Evolutionary conservation across 2,329 filamentous ascomycete genomes (phyloP).

Genomic region (Graphiopsis chlorocephala): DNA sequence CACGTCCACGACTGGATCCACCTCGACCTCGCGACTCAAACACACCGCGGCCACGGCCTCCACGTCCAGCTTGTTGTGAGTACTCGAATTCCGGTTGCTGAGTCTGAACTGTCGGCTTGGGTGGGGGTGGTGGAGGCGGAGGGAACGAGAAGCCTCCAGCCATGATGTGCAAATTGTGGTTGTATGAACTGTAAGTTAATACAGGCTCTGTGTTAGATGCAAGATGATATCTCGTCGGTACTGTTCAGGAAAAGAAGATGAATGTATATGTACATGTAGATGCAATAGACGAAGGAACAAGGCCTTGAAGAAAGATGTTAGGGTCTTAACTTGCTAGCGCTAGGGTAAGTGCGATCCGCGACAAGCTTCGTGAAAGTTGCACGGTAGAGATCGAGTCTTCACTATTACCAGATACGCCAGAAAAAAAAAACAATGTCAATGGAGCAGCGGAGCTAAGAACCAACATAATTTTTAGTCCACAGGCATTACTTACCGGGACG

Average conservation of each 20-base stretch:
- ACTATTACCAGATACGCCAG: neutral
- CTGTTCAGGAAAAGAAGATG: neutral
- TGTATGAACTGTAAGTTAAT: neutral
- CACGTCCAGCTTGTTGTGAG: slow-evolving; percentile 22
- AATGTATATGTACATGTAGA: neutral
- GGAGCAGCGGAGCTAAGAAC: neutral
- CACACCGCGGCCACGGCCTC: slow-evolving; percentile 30
- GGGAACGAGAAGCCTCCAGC: slow-evolving; percentile 43
- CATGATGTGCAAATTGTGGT: neutral
- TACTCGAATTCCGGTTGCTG: slow-evolving; percentile 22
- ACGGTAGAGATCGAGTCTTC: neutral
- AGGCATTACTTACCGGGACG: neutral
- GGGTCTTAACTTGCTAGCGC: neutral
- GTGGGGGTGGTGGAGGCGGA: slow-evolving; percentile 47
- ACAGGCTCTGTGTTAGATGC: neutral
- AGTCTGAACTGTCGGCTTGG: slow-evolving; percentile 21
- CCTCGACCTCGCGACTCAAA: slow-evolving; percentile 30
- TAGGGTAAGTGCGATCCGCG: neutral
- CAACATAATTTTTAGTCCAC: neutral
- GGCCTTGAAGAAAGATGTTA: neutral
- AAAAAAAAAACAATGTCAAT: neutral
- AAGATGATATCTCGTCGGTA: neutral
- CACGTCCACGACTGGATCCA: slow-evolving; percentile 30
- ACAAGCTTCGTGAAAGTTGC: neutral
- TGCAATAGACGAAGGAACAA: neutral